Evolutionary conservation across 75 land plant species (phyloP), one percentile per base, ranked within the genome.

Genomic region (Selaginella tamariscina): DNA sequence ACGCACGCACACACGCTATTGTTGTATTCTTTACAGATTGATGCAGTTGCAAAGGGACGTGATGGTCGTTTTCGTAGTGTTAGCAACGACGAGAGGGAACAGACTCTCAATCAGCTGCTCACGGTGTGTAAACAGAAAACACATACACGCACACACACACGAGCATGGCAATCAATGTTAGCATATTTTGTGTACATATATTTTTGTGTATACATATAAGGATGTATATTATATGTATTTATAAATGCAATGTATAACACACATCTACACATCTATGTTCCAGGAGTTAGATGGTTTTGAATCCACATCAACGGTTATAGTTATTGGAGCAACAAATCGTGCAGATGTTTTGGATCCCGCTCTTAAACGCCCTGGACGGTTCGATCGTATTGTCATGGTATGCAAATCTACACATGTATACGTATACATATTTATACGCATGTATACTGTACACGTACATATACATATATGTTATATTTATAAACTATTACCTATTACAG

Each of bases 231-330:
- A n/a, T n/a, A n/a, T n/a, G n/a, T n/a, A n/a, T n/a, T n/a, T n/a
- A n/a, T n/a, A n/a, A n/a, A n/a, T n/a, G n/a, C n/a, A n/a, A n/a
- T n/a, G n/a, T n/a, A 39, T 39, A 39, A 39, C 49, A 5, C 15
- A 39, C 49, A 5, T 39, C 49, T 39, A n/a, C n/a, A n/a, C n/a
- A n/a, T 39, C 11, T 39, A 5, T 39, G 5, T 23, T 27, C 31
- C 73, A 94, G 98, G 98, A 94, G 65, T 79, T 94, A 84, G 98
- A 94, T 78, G 98, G 98, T 21, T 94, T 94, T 83, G 98, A 94
- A 56, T 89, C 95, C 71, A 87, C 78, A 26, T 83, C 98, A 49
- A 87, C 96, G 29, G 98, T 94, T 2, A 94, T 94, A 56, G 98
- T 94, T 64, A 90, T 94, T 75, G 98, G 88, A 73, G 98, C 98